A percentile compares a stretch with the other conserved stretches of the same genome.
These are phyloP conservation scores for Sistotremastrum niveocremeum DNA, from an alignment of 768 basidiomycete genomes.

Conservation along the genomic window DNA sequence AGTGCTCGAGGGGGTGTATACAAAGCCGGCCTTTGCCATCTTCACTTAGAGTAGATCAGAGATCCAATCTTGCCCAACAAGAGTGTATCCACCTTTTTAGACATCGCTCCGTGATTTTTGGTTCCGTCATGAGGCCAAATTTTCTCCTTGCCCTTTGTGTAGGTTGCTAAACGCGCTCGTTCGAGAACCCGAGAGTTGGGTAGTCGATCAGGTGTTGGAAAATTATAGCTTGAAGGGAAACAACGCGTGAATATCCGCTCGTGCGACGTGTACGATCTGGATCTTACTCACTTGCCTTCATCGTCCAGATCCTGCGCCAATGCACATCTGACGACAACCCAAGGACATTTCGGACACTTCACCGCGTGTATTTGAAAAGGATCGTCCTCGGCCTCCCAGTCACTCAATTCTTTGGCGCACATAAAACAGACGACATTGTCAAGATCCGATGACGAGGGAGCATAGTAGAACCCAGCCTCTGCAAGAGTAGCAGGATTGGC, in stretches of 20 bases:
- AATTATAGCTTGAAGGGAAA: constrained; percentile 34
- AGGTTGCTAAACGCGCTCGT: constrained; percentile 58
- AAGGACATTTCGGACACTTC: constrained; percentile 61
- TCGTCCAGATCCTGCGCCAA: constrained; percentile 42
- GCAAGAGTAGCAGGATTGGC: constrained; percentile 69
- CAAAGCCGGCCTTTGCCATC: constrained; percentile 88
- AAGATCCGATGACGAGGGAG: constrained; percentile 47
- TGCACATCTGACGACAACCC: constrained; percentile 73
- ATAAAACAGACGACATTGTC: constrained; percentile 78
- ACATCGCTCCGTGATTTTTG: constrained; percentile 53
- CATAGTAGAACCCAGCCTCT: constrained; percentile 82
- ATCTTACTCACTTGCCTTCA: constrained; percentile 37
- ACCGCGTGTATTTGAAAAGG: constrained; percentile 72
- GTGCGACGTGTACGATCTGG: background rate
- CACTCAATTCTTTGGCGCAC: constrained; percentile 69
- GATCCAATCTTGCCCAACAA: background rate
- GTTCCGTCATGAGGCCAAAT: constrained; percentile 59
- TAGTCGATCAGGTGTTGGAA: constrained; percentile 43
- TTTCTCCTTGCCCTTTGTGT: constrained; percentile 24
- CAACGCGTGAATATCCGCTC: too few relatives aligned
- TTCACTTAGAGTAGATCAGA: constrained; percentile 14
- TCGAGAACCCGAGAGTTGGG: constrained; percentile 60
- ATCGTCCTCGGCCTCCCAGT: constrained; percentile 79
- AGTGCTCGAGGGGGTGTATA: constrained; percentile 50
- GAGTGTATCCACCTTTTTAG: constrained; percentile 39